Percentiles rank a stretch among this genome's conserved stretches.
Conservation (phyloP, 2,329 filamentous ascomycete species). For the Cladosporium sp. region DNA sequence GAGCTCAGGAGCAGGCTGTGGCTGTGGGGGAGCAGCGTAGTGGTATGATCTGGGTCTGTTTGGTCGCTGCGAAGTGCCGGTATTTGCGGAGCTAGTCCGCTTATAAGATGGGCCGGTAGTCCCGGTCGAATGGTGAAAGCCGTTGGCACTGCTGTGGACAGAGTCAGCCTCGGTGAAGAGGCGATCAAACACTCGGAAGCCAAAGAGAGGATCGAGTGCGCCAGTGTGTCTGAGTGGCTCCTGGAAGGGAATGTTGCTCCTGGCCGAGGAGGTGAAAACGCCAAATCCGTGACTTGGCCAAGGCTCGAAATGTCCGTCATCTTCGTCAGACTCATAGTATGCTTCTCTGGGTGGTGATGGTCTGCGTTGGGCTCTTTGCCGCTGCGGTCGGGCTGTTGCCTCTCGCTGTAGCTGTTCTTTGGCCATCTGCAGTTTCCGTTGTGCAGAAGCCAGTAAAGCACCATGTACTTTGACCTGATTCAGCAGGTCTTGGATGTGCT, state of each 20-base stretch:
- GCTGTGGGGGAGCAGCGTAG: slow-evolving; percentile 13
- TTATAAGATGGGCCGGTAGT: neutral
- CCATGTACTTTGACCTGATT: slow-evolving; percentile 28
- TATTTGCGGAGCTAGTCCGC: neutral
- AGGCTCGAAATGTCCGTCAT: neutral
- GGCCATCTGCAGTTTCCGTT: slow-evolving; percentile 11
- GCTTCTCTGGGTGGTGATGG: slow-evolving; percentile 8
- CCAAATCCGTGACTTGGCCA: neutral
- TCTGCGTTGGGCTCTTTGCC: neutral
- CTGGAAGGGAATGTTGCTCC: neutral
- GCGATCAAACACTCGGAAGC: slow-evolving; percentile 15
- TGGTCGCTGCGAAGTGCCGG: slow-evolving; percentile 7
- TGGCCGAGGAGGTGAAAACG: neutral
- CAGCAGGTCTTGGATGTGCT: slow-evolving; percentile 27
- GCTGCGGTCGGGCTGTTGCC: neutral
- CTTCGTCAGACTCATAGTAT: slow-evolving; percentile 2
- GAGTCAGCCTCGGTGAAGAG: slow-evolving; percentile 14
- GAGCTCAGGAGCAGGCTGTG: slow-evolving; percentile 21
- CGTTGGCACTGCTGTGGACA: slow-evolving; percentile 1
- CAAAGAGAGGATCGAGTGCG: slow-evolving; percentile 5
- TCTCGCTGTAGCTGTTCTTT: slow-evolving; percentile 9
- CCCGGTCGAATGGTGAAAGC: slow-evolving; percentile 3
- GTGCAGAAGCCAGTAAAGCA: slow-evolving; percentile 10
- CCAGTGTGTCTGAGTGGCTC: neutral
- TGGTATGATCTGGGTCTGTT: slow-evolving; percentile 21